These are phyloP conservation scores for Lepiota brunneoincarnata DNA, from an alignment of 768 basidiomycete species.

Conservation along the genomic window DNA sequence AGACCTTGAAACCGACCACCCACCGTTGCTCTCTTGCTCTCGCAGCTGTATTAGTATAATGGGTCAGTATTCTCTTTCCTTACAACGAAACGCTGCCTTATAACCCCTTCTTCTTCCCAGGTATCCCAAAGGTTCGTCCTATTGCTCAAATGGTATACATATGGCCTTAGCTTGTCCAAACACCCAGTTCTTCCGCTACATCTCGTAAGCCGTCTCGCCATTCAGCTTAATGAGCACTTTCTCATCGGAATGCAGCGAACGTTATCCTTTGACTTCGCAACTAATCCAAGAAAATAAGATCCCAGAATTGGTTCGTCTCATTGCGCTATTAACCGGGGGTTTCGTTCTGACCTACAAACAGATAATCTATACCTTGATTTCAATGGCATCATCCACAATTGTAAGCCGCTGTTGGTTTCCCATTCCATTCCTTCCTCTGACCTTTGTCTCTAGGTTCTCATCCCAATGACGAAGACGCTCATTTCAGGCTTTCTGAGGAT, in stretches of 20 bases:
- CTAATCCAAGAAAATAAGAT: conserved; percentile 98
- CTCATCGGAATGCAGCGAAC: conserved; percentile 56
- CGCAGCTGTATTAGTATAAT: conserved; percentile 10
- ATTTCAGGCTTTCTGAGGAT: conserved; percentile 94
- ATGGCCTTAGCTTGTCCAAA: neutral
- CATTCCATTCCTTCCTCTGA: neutral
- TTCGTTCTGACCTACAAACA: conserved; percentile 25
- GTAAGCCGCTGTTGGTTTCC: conserved; percentile 30
- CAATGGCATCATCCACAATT: conserved; percentile 90
- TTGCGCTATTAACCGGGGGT: neutral
- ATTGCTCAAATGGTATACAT: neutral
- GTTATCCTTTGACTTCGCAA: conserved; percentile 97
- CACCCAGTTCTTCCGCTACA: conserved; percentile 92
- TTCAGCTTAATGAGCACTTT: neutral
- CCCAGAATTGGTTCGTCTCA: conserved; percentile 78
- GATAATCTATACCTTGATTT: conserved; percentile 94
- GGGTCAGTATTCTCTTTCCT: conserved; percentile 1
- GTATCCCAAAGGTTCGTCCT: conserved; percentile 62
- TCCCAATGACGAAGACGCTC: conserved; percentile 94
- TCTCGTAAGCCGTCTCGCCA: conserved; percentile 61
- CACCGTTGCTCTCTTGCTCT: conserved; percentile 5
- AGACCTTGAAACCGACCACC: conserved; percentile 10
- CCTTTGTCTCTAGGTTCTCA: conserved; percentile 63
- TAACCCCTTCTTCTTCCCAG: conserved; percentile 21
- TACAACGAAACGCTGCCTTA: neutral